Conservation (phyloP, 495 filamentous ascomycete genomes). For the Penicillium crystallinum region DNA sequence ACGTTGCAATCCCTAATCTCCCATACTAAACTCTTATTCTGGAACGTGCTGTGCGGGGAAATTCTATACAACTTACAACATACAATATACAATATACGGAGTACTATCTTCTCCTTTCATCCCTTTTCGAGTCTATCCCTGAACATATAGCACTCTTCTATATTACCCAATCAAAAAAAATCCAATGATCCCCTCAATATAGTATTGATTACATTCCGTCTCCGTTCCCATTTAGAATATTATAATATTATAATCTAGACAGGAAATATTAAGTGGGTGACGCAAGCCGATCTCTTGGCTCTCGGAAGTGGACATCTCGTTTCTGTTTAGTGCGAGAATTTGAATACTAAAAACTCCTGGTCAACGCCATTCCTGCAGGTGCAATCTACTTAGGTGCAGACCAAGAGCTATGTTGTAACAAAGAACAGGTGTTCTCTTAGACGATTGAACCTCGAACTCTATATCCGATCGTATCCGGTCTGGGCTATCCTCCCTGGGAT, state of each 20-base stretch:
- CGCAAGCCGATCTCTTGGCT: slow-evolving; percentile 25
- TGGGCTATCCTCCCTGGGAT: no score
- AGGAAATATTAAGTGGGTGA: slow-evolving; percentile 9
- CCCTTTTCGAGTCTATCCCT: no score
- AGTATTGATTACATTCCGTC: background rate
- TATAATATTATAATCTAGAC: no score
- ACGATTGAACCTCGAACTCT: no score
- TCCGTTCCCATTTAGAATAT: no score
- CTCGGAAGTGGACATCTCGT: background rate
- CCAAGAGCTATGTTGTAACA: no score
- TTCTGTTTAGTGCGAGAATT: background rate
- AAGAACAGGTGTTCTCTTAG: no score
- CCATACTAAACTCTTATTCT: background rate
- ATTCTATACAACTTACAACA: background rate
- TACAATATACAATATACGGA: no score
- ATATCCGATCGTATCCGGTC: no score
- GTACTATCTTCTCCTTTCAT: no score
- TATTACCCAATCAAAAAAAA: background rate
- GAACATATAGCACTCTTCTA: no score
- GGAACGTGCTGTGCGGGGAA: slow-evolving; percentile 19
- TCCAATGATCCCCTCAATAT: background rate
- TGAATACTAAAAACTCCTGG: background rate
- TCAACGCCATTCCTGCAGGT: slow-evolving; percentile 8
- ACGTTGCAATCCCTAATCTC: background rate
- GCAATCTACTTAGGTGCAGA: no score